Base-by-base conservation (phyloP, 192 early-diverging fungal species). In the Coemansia sp. region DNA sequence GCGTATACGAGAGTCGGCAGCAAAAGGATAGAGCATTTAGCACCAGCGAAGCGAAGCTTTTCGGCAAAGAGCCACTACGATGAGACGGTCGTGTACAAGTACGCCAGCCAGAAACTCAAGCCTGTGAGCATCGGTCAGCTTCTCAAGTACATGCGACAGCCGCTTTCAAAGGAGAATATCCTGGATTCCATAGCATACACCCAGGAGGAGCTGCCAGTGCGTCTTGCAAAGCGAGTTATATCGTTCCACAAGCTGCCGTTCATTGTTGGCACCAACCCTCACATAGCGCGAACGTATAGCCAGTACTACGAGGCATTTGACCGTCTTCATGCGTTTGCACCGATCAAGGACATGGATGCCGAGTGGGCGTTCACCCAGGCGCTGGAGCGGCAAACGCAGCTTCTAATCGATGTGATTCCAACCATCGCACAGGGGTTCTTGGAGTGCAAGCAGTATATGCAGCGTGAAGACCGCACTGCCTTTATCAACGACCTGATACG, bases 231-330 rank as follows among this genome's bases (percentile, higher is more conserved):
- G 65, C 90, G 95, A 6, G 93, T 96, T 10, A 77, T 85, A 6
- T 92, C 91, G 7, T 89, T 97, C 56, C 93, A 97, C 76, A 91
- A 87, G 52, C 84, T 97, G 41, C 95, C 95, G 0, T 97, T 95
- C 72, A 99, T 99, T 56, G 95, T 99, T 41, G 97, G 94, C 62
- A 93, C 93, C 53, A 99, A 99, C 76, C 97, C 97, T 3, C 87
- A 94, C 69, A 95, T 99, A 60, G 84, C 89, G 45, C 81, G 83
- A 44, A 88, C 96, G 13, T 96, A 96, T 75, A 78, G 87, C 56
- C 88, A 94, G 15, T 94, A 93, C 67, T 88, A 86, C 63, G 87
- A 91, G 59, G 91, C 93, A 13, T 91, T 94, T 65, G 90, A 91
- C 59, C 83, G 67, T 8, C 76, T 97, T 4, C 84, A 85, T 13